Evolutionary conservation across 1,139 yeast species (phyloP), one percentile per base, ranked within the genome.

Genomic region (Geotrichum bryndzae): DNA sequence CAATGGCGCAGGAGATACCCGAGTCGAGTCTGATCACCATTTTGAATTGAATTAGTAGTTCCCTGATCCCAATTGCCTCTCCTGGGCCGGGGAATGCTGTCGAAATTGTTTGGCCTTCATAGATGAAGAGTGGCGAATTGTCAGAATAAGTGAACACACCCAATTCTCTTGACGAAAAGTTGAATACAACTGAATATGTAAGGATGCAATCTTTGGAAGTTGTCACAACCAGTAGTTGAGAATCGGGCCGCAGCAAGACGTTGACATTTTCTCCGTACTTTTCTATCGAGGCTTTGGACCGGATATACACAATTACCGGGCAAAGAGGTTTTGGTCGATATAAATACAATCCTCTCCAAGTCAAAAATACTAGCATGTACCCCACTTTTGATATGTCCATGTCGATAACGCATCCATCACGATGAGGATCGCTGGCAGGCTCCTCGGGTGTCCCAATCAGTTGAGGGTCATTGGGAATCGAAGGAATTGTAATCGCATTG

Each of bases 1-100:
- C 70, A 48, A 68, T 53, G 35, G 72, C 71, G 29, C 66, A 65
- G 27, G 68, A 67, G 11, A 73, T 67, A 1, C 72, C 75, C 4
- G 75, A 70, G 41, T 72, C 74, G 3, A 73, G 68, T 38, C 67
- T 66, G 6, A 72, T 66, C 13, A 69, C 69, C 68, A 69, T 66
- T 48, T 67, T 59, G 53, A 68, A 70, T 53, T 70, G 66, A 23
- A 77, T 61, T 51, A 66, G 66, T 35, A 76, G 64, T 56, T 75
- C 78, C 2, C 75, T 70, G 3, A 75, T 74, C 3, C 79, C 79
- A 25, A 72, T 65, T 2, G 74, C 75, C 62, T 77, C 80, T 7
- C 80, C 79, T 0, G 78, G 77, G 1, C 79, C 80, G 0, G 78
- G 77, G 22, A 69, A 66, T 22, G 69, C 66, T 18, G 67, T 65